These are phyloP conservation scores for Psilocybe cubensis DNA, from an alignment of 768 basidiomycete species.

Conservation along the genomic window DNA sequence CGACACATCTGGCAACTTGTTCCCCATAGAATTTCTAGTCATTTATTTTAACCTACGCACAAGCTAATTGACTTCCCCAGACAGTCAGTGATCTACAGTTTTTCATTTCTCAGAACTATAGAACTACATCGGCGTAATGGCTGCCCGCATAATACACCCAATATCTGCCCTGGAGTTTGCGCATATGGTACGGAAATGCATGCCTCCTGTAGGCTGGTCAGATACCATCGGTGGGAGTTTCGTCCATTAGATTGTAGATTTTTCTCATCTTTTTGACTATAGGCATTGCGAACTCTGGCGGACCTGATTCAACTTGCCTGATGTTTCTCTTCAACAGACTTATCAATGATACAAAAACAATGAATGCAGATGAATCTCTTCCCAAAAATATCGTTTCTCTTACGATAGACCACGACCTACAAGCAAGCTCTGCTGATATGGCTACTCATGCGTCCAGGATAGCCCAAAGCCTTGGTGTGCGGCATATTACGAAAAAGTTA, in stretches of 20 bases:
- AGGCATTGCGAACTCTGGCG: constrained; percentile 84
- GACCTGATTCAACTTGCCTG: constrained; percentile 82
- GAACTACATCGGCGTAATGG: constrained; percentile 5
- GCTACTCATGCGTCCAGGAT: constrained; percentile 46
- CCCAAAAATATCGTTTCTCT: constrained; percentile 50
- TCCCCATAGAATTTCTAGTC: too few relatives aligned
- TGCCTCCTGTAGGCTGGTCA: constrained; percentile 55
- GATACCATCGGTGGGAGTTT: constrained; percentile 45
- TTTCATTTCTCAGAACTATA: background rate
- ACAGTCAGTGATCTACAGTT: too few relatives aligned
- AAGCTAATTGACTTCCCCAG: too few relatives aligned
- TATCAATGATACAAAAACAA: constrained; percentile 27
- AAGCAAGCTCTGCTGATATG: constrained; percentile 59
- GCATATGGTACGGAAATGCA: constrained; percentile 45
- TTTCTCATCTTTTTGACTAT: background rate
- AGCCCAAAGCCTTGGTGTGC: constrained; percentile 47
- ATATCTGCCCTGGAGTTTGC: constrained; percentile 56
- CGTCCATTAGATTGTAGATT: too few relatives aligned
- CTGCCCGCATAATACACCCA: constrained; percentile 25
- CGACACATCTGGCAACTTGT: too few relatives aligned
- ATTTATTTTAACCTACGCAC: too few relatives aligned
- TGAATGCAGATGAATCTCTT: background rate
- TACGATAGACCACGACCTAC: constrained; percentile 73
- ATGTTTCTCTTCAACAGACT: constrained; percentile 65
- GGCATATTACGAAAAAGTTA: constrained; percentile 50